Evolutionary conservation across 345 rosid genomes (phyloP).

Genomic region (Melaleuca alternifolia): DNA sequence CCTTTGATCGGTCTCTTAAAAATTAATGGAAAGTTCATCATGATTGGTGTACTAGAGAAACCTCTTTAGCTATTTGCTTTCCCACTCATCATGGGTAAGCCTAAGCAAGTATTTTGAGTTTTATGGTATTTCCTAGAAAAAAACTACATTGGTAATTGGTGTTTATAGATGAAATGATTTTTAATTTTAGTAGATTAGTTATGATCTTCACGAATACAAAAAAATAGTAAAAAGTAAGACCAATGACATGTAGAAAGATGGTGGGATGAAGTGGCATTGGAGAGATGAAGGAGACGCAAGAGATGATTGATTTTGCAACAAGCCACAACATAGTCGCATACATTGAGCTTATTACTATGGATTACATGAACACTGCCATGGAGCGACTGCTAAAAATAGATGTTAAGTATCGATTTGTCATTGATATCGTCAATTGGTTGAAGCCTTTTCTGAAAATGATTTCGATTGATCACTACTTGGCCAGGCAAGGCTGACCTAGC

Average conservation of each 20-base stretch:
- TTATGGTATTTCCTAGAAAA: not conserved
- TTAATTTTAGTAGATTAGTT: not conserved
- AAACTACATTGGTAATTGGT: too few relatives aligned
- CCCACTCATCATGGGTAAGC: slow-evolving; percentile 19
- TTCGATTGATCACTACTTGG: not conserved
- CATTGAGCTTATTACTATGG: slow-evolving; percentile 14
- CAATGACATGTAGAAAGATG: slow-evolving; percentile 6
- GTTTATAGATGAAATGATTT: not conserved
- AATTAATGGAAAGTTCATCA: slow-evolving; percentile 28
- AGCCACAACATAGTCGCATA: slow-evolving; percentile 4
- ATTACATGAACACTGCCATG: slow-evolving; percentile 11
- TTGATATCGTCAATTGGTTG: slow-evolving; percentile 11
- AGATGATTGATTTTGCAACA: slow-evolving; percentile 7
- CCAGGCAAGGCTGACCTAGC: rapidly evolving
- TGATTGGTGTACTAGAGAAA: slow-evolving; percentile 34
- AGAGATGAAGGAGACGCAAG: slow-evolving; percentile 25
- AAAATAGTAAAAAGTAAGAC: not conserved
- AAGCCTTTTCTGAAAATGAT: not conserved
- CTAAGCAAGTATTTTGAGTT: not conserved
- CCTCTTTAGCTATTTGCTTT: slow-evolving; percentile 27
- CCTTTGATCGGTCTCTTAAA: slow-evolving; percentile 40
- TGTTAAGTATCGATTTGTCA: slow-evolving; percentile 16
- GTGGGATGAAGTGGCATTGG: slow-evolving; percentile 6
- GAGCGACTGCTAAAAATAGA: slow-evolving; percentile 2
- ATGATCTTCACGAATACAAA: not conserved